These are phyloP conservation scores for Pontederia crassipes DNA, from an alignment of 176 grass and related monocot species.

Conservation along the genomic window DNA sequence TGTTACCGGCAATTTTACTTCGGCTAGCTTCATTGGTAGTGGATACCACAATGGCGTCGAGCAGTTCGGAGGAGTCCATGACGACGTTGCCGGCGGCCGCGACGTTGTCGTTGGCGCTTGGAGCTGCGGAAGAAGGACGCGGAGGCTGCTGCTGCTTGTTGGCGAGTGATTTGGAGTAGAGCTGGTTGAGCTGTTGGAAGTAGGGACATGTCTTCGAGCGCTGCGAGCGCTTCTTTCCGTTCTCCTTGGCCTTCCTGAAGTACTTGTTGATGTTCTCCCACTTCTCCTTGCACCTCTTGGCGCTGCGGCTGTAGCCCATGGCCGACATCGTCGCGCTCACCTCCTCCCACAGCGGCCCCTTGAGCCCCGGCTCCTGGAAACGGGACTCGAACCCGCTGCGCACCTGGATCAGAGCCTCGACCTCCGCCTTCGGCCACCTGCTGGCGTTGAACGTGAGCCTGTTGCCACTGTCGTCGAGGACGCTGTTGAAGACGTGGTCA, in stretches of 20 bases:
- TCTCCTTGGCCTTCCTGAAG: conserved; percentile 49
- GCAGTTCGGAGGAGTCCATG: background rate
- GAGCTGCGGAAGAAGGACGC: background rate
- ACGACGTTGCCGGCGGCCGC: background rate
- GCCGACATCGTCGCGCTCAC: conserved; percentile 4
- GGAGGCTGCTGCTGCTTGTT: background rate
- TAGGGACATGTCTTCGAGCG: conserved; percentile 16
- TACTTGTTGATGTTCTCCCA: conserved; percentile 99
- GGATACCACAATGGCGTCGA: conserved; percentile 9
- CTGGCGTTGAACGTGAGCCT: background rate
- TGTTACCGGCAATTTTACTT: background rate
- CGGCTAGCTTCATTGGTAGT: background rate
- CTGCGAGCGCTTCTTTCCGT: conserved; percentile 4
- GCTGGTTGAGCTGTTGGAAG: conserved; percentile 12
- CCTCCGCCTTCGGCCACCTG: conserved; percentile 12
- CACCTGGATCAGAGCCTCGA: conserved; percentile 1
- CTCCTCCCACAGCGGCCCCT: conserved; percentile 11
- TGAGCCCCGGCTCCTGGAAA: conserved; percentile 12
- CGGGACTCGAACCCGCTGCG: background rate
- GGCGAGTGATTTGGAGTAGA: conserved; percentile 10
- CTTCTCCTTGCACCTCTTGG: conserved; percentile 95
- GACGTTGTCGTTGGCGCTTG: background rate
- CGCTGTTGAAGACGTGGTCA: too few species aligned
- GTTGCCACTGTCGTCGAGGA: background rate
- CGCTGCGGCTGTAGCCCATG: conserved; percentile 27